phyloP scores from a whole-genome alignment of 805 yeast genomes.

The Saturnispora ahearnii region DNA sequence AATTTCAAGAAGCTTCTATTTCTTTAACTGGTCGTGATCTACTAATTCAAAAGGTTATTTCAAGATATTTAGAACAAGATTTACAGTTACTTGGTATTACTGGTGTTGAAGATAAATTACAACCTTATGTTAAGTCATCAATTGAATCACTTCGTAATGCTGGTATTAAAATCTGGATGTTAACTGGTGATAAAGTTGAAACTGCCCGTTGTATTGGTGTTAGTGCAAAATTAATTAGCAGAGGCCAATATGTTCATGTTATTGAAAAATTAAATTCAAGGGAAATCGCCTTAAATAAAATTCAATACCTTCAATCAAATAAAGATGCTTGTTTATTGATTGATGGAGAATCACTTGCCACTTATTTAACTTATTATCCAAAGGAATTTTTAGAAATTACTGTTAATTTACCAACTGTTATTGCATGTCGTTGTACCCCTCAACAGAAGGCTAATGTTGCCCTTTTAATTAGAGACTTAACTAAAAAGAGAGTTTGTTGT shows the following conservation, averaged over 20 bases:
- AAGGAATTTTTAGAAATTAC: conserved; percentile 73
- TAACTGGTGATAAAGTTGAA: conserved; percentile 98
- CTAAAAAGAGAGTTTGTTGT: conserved; percentile 89
- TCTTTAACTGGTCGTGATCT: conserved; percentile 75
- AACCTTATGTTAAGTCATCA: conserved; percentile 82
- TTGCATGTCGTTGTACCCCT: conserved; percentile 97
- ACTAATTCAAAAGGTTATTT: conserved; percentile 58
- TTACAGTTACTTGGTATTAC: conserved; percentile 85
- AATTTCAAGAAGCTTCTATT: conserved; percentile 64
- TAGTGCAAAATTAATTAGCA: conserved; percentile 83
- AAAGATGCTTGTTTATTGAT: conserved; percentile 68
- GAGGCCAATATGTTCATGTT: conserved; percentile 91
- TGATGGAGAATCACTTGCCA: conserved; percentile 85
- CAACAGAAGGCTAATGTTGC: conserved; percentile 98
- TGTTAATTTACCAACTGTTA: conserved; percentile 79
- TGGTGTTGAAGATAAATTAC: conserved; percentile 95
- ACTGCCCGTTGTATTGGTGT: conserved; percentile 97
- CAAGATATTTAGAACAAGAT: conserved; percentile 67
- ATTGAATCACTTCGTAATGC: conserved; percentile 91
- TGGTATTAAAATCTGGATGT: conserved; percentile 97
- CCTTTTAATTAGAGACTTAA: conserved; percentile 58
- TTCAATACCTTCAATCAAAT: conserved; percentile 62
- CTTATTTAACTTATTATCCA: conserved; percentile 53
- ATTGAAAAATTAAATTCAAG: conserved; percentile 47
- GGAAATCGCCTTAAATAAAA: conserved; percentile 60